Evolutionary conservation across 2,329 filamentous ascomycete genomes (phyloP).

Genomic region (Talaromyces sp.): DNA sequence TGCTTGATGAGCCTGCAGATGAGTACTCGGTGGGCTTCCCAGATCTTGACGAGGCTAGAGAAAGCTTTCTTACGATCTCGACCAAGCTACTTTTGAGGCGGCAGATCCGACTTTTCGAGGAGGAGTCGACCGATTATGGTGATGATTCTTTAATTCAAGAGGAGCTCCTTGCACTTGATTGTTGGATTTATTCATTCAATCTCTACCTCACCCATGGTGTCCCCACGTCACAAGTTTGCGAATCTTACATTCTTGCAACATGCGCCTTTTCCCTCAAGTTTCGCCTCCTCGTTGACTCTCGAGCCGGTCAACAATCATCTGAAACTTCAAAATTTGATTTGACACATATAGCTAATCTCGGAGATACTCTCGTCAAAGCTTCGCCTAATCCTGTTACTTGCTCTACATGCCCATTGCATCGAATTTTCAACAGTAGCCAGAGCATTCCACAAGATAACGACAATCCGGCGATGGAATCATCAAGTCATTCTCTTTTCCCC

Average conservation of each 20-base stretch:
- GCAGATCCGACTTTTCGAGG: not conserved
- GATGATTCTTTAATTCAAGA: not conserved
- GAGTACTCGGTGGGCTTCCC: not conserved
- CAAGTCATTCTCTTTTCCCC: slow-evolving; percentile 4
- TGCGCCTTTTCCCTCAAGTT: slow-evolving; percentile 16
- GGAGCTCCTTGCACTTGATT: slow-evolving; percentile 11
- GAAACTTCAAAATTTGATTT: not conserved
- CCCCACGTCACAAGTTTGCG: not conserved
- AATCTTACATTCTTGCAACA: not conserved
- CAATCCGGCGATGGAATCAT: not conserved
- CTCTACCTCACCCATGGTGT: slow-evolving; percentile 7
- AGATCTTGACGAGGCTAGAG: slow-evolving; percentile 5
- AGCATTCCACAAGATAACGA: not conserved
- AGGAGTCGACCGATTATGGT: not conserved
- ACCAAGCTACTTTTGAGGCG: not conserved
- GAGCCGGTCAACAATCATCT: not conserved
- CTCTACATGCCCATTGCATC: slow-evolving; percentile 4
- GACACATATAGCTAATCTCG: slow-evolving; percentile 13
- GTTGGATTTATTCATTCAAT: slow-evolving; percentile 15
- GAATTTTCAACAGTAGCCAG: not conserved
- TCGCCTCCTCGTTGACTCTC: slow-evolving; percentile 7
- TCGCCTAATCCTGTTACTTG: not conserved
- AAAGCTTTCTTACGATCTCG: not conserved
- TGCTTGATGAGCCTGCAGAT: not conserved
- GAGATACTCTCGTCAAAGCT: slow-evolving; percentile 6